These are phyloP conservation scores for Casuarina equisetifolia DNA, from an alignment of 306 rosid genomes.

Conservation along the genomic window DNA sequence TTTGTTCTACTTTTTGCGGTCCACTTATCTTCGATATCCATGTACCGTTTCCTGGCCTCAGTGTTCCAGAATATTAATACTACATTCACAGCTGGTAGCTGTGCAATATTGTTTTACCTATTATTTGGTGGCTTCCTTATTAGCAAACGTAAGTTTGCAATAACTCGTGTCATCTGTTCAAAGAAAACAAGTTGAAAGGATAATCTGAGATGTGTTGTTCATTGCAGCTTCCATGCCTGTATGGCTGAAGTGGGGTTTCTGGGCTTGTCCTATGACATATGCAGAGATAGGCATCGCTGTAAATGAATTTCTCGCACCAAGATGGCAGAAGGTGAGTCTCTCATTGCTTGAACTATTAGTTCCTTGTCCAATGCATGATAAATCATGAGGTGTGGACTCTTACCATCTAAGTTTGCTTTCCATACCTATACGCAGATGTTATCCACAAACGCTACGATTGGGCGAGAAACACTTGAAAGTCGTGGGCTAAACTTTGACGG, in stretches of 20 bases:
- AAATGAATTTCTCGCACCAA: constrained; percentile 34
- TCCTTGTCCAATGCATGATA: not conserved
- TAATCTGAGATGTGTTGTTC: not conserved
- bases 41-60: constrained; percentile 41
- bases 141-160: constrained; percentile 19
- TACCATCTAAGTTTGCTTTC: not conserved
- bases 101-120: constrained; percentile 11
- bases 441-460: constrained; percentile 25
- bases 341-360: not conserved
- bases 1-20: constrained; percentile 33
- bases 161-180: not conserved
- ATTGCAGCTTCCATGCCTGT: constrained; percentile 38
- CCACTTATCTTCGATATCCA: constrained; percentile 35
- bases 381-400: not conserved
- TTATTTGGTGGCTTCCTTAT: constrained; percentile 38
- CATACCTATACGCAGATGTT: constrained; percentile 15
- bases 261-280: constrained; percentile 39
- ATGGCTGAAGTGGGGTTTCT: constrained; percentile 38
- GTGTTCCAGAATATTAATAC: constrained; percentile 23
- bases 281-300: constrained; percentile 35
- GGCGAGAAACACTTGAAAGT: constrained; percentile 28
- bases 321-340: constrained; percentile 37
- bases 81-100: constrained; percentile 28
- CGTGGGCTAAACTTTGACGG: constrained; percentile 39
- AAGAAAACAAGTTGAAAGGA: not conserved